Conservation (phyloP, 176 grass and related monocot genomes). For the Calamus simplicifolius region DNA sequence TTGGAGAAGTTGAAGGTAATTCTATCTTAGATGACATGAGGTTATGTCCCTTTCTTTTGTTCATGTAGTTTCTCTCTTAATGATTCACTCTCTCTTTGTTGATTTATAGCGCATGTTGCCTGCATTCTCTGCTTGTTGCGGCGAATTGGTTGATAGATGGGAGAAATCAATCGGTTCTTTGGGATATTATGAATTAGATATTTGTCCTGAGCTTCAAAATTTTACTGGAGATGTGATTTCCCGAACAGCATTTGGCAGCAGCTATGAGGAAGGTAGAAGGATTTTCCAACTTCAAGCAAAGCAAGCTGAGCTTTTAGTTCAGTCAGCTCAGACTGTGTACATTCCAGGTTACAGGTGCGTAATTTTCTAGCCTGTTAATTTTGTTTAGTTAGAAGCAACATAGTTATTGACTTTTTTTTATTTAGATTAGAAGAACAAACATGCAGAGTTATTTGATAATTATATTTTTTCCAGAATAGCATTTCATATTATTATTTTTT, state of each 20-base stretch:
- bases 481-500: too few species aligned
- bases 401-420: too few species aligned
- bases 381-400: too few species aligned
- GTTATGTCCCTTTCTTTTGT: neutral
- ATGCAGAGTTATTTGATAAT: too few species aligned
- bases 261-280: conserved; percentile 23
- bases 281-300: conserved; percentile 49
- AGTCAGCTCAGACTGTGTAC: conserved; percentile 18
- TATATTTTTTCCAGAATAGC: too few species aligned
- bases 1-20: conserved; percentile 54
- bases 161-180: conserved; percentile 13
- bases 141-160: conserved; percentile 52
- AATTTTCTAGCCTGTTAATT: too few species aligned
- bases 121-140: conserved; percentile 30
- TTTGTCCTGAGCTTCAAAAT: conserved; percentile 39
- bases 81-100: neutral
- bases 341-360: conserved; percentile 41
- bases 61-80: neutral
- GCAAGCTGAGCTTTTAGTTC: conserved; percentile 25
- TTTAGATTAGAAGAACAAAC: too few species aligned
- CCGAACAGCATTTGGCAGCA: conserved; percentile 38
- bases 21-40: neutral
- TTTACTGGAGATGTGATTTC: conserved; percentile 58
- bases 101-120: conserved; percentile 41
- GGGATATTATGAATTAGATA: conserved; percentile 28